phyloP scores from a whole-genome alignment of 768 basidiomycete species.

The Psilocybe cyanescens region DNA sequence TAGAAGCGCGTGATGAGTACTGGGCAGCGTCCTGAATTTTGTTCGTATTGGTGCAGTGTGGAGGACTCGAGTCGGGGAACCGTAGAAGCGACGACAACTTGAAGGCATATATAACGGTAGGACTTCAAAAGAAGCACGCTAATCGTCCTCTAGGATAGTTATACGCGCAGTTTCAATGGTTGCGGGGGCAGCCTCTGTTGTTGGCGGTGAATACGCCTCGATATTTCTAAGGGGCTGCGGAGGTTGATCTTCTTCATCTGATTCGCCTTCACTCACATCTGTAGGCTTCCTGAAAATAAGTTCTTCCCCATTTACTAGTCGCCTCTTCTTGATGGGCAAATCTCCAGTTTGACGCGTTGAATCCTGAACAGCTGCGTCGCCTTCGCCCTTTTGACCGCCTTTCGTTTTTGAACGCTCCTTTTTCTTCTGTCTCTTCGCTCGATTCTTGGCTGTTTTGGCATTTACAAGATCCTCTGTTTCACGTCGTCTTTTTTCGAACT shows the following conservation, averaged over 20 bases:
- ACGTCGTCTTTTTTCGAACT: slow-evolving; percentile 75
- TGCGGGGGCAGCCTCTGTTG: slow-evolving; percentile 8
- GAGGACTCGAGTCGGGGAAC: no score
- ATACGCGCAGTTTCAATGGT: slow-evolving; percentile 27
- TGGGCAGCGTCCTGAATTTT: not conserved
- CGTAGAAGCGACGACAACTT: not conserved
- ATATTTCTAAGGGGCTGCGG: not conserved
- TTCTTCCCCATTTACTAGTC: slow-evolving; percentile 79
- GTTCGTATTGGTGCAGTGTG: no score
- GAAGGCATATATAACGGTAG: not conserved
- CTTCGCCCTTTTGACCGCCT: slow-evolving; percentile 28
- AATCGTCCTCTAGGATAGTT: slow-evolving; percentile 37
- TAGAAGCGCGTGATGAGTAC: not conserved
- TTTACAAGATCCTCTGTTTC: slow-evolving; percentile 75
- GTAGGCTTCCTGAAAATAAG: slow-evolving; percentile 55
- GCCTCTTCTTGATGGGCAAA: slow-evolving; percentile 74
- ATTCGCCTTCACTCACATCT: slow-evolving; percentile 41
- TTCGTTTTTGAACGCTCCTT: slow-evolving; percentile 69
- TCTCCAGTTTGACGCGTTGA: slow-evolving; percentile 22
- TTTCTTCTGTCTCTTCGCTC: slow-evolving; percentile 92
- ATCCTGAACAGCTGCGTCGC: slow-evolving; percentile 12
- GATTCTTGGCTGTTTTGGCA: slow-evolving; percentile 93
- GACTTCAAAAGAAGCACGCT: not conserved
- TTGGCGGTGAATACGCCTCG: not conserved
- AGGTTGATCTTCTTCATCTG: slow-evolving; percentile 27